phyloP scores from a whole-genome alignment of 164 flowering plant species.

The Cinnamomum chago region DNA sequence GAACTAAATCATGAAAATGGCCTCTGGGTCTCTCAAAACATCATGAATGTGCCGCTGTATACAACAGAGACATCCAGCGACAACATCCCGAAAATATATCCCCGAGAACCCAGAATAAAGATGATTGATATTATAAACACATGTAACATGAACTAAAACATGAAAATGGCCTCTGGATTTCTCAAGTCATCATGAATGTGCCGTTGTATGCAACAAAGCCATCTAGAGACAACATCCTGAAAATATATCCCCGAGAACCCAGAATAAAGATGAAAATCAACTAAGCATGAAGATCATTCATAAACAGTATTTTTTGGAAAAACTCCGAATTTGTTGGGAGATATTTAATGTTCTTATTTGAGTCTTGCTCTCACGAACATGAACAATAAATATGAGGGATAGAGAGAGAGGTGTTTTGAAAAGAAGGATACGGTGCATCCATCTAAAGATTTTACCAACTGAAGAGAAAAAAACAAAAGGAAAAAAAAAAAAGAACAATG shows the following conservation, averaged over 20 bases:
- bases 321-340: too few relatives aligned
- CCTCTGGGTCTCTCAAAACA: background rate
- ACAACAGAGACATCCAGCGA: background rate
- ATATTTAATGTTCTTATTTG: too few relatives aligned
- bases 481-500: too few relatives aligned
- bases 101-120: background rate
- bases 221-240: background rate
- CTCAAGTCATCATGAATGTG: background rate
- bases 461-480: too few relatives aligned
- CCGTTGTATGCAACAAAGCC: background rate
- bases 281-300: background rate
- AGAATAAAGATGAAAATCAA: background rate
- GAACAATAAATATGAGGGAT: too few relatives aligned
- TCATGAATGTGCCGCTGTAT: background rate
- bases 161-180: background rate
- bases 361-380: too few relatives aligned
- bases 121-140: conserved; percentile 21
- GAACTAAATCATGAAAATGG: background rate
- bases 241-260: background rate
- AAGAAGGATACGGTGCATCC: too few relatives aligned
- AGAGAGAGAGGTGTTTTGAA: too few relatives aligned
- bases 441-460: too few relatives aligned
- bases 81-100: background rate
- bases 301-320: too few relatives aligned
- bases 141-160: background rate